Percentiles rank a stretch among this genome's conserved stretches.
Conservation (phyloP, 192 early-diverging fungal species). For the Gigaspora rosea region DNA sequence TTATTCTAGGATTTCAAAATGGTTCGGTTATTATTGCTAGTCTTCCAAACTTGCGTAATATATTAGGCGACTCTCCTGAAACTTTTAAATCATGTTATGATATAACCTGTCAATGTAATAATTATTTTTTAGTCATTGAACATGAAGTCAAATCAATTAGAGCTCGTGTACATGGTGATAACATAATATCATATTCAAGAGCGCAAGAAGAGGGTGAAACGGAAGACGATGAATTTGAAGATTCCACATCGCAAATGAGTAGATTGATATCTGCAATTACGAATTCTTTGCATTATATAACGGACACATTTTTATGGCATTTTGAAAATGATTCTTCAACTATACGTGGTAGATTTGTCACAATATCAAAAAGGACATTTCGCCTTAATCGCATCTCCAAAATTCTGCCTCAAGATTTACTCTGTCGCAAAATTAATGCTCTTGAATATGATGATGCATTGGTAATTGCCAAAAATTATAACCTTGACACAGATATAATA, state of each 20-base stretch:
- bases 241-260: constrained; percentile 1
- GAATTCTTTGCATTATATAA: constrained; percentile 31
- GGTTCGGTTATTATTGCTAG: constrained; percentile 53
- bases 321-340: constrained; percentile 33
- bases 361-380: constrained; percentile 38
- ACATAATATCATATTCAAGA: constrained; percentile 32
- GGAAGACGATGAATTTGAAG: constrained; percentile 19
- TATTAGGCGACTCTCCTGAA: constrained; percentile 46
- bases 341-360: constrained; percentile 41
- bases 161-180: constrained; percentile 43
- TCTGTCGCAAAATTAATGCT: constrained; percentile 52
- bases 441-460: constrained; percentile 60
- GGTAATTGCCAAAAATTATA: constrained; percentile 52
- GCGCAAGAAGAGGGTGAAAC: constrained; percentile 30
- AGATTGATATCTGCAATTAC: constrained; percentile 11
- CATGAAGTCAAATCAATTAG: constrained; percentile 44
- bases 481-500: constrained; percentile 59
- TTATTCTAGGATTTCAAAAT: constrained; percentile 52
- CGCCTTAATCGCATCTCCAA: constrained; percentile 42
- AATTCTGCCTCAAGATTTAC: constrained; percentile 51
- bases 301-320: constrained; percentile 32
- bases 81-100: constrained; percentile 47
- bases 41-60: constrained; percentile 47
- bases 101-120: constrained; percentile 38
- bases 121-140: constrained; percentile 46